These are phyloP conservation scores for Dorcoceras hygrometricum DNA, from an alignment of 257 asterid genomes.

Conservation along the genomic window DNA sequence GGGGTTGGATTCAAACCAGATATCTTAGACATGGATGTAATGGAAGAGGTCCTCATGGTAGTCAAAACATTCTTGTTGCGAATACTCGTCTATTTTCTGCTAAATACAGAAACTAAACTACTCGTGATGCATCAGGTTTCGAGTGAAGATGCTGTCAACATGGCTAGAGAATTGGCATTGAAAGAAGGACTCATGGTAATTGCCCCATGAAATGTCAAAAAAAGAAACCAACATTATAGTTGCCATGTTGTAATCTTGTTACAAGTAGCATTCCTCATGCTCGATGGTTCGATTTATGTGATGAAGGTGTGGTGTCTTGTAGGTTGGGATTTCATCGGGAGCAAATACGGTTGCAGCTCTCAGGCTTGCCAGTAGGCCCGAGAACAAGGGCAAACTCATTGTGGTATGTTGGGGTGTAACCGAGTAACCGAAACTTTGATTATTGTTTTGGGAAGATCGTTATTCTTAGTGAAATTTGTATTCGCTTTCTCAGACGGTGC, in stretches of 20 bases:
- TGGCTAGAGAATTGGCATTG: constrained; percentile 89
- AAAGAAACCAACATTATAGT: too few relatives aligned
- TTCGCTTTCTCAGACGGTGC: constrained; percentile 58
- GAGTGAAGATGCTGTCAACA: constrained; percentile 81
- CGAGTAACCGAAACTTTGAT: background rate
- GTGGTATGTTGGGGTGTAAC: constrained; percentile 49
- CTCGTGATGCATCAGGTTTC: constrained; percentile 55
- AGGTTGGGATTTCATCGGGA: constrained; percentile 99
- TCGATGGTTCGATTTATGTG: too few relatives aligned
- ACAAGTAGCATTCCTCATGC: too few relatives aligned
- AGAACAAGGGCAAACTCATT: constrained; percentile 91
- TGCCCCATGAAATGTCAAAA: too few relatives aligned
- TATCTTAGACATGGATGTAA: constrained; percentile 89
- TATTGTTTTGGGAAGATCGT: background rate
- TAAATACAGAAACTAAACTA: background rate
- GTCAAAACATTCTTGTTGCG: background rate
- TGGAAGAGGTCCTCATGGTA: constrained; percentile 98
- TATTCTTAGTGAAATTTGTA: background rate
- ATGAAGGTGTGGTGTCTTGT: background rate
- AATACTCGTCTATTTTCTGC: background rate
- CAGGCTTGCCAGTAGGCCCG: constrained; percentile 73
- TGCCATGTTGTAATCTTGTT: too few relatives aligned
- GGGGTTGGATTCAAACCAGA: constrained; percentile 99
- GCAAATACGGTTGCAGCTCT: constrained; percentile 96
- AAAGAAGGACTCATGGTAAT: constrained; percentile 84